Base-by-base conservation (phyloP, 139 green algal genomes). In the Coelastrella sp. region DNA sequence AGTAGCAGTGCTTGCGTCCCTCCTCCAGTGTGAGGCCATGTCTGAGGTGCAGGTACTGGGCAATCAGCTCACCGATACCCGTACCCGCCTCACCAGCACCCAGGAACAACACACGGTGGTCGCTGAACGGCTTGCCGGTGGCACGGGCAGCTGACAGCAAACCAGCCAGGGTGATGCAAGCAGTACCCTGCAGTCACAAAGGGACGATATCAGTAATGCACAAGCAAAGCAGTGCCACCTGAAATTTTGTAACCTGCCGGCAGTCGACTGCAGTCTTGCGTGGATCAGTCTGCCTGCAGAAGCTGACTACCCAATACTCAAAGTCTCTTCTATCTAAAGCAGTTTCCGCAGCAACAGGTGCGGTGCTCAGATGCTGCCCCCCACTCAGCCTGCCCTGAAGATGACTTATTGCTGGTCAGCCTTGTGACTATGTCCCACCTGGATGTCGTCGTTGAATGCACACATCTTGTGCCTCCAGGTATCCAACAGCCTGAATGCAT, bases 391-490 rank as follows among this genome's bases (percentile, higher is more conserved):
- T 47, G 32, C 32, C 32, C 32, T 47, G 32, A 47, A 47, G 32
- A 47, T 47, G 32, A 47, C 32, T 47, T 1, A 47, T 47, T 47
- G 32, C 32, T 47, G 0, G 32, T 47, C 32, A 47, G 32, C 1
- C 32, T 47, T 1, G 32, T 47, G 32, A 0, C 32, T 47, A 47
- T 47, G 32, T 47, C 32, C 6, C 47, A 90, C 85, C 84, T 89
- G 84, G 19, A 83, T 90, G 83, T 98, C 96, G 71, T 98, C 97
- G 90, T 98, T 98, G 91, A 98, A 98, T 65, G 90, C 96, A 87
- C 93, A 95, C 73, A 96, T 80, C 75, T 87, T 59, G 84, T 92
- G 47, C 19, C 92, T 86, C 68, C 94, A 94, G 17, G 73, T 91
- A 13, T 97, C 92, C 32, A 99, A 93, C 80, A 99, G 90, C 89